Base-by-base conservation (phyloP, 192 early-diverging fungal genomes). In the Chytriomyces confervae region DNA sequence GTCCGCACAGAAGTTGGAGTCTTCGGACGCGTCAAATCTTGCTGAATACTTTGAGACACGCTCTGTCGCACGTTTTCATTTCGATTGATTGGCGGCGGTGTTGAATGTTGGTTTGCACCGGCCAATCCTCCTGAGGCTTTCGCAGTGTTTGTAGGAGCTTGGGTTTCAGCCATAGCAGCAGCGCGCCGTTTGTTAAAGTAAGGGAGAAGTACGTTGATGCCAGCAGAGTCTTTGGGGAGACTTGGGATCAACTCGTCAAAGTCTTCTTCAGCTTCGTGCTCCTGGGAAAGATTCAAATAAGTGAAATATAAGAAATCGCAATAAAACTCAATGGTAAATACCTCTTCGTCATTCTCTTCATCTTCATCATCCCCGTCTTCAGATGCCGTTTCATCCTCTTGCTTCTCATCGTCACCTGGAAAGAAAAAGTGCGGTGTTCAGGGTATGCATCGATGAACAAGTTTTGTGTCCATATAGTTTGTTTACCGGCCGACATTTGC, bases 331-430 rank as follows among this genome's bases (percentile, higher is more conserved):
- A 64, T 69, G 44, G 63, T 57, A 5, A 36, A 43, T 46, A 69
- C 83, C 65, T 82, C 84, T 6, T 86, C 86, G 2, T 87, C 82
- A 53, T 82, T 78, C 6, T 83, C 70, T 16, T 61, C 51, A 57
- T 87, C 84, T 76, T 82, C 82, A 62, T 86, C 86, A 36, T 84
- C 82, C 11, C 81, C 86, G 64, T 86, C 86, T 49, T 81, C 85
- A 16, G 80, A 81, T 6, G 82, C 44, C 16, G 47, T 61, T 48
- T 86, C 85, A 20, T 50, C n/a, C n/a, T 64, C 61, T 27, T 10
- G 20, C 72, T 63, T 74, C 45, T 62, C 44, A 49, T 80, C 81
- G n/a, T 74, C 60, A 45, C 10, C 7, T 29, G 5, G 13, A 24
- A 44, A 79, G 7, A 49, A 44, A 81, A 51, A 60, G 16, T 5